Evolutionary conservation across 257 asterid species (phyloP), one percentile per base, ranked within the genome.

Genomic region (Linaria vulgaris): DNA sequence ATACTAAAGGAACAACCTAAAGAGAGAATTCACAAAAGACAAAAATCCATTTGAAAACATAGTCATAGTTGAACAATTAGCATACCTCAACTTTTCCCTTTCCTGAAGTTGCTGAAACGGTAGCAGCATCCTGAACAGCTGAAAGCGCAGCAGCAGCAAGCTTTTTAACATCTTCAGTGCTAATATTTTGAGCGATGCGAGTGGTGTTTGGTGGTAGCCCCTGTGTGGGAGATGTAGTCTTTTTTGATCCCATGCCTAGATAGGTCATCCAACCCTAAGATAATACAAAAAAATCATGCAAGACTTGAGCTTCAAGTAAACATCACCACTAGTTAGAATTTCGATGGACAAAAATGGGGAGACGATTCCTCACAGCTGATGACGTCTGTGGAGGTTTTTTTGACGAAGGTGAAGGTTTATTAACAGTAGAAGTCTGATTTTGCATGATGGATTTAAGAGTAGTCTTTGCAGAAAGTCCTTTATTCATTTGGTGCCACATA

Each of bases 101-200:
- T 72, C 86, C 85, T 4, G 73, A 59, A 56, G 81, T 72, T 21
- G 83, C 82, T 10, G 69, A 55, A 57, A 82, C 82, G n/a, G n/a
- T n/a, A 22, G 90, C 83, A 63, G 87, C 86, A 54, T 85, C 94
- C 75, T 81, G 86, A 54, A 85, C 96, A 21, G 99, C 99, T 45
- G 83, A 74, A 75, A 89, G 95, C 67, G 99, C 99, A 61, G 97
- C 97, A 8, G 95, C 95, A 60, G 97, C 99, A 68, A 85, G 51
- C 66, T 62, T 89, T 62, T 85, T 92, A 50, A 88, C 88, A 64
- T 89, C 97, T 24, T 82, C 91, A 61, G 74, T 69, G 30, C 71
- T 74, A 47, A 78, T 79, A 46, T 70, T 74, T 57, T 71, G 78
- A 59, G 64, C 53, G 17, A 50, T 66, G 61, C 21, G 23, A 20